A percentile compares a stretch with the other conserved stretches of the same genome.
Evolutionary conservation across 1,284 basidiomycete genomes (phyloP).

Genomic region (Phenoliferia sp.): DNA sequence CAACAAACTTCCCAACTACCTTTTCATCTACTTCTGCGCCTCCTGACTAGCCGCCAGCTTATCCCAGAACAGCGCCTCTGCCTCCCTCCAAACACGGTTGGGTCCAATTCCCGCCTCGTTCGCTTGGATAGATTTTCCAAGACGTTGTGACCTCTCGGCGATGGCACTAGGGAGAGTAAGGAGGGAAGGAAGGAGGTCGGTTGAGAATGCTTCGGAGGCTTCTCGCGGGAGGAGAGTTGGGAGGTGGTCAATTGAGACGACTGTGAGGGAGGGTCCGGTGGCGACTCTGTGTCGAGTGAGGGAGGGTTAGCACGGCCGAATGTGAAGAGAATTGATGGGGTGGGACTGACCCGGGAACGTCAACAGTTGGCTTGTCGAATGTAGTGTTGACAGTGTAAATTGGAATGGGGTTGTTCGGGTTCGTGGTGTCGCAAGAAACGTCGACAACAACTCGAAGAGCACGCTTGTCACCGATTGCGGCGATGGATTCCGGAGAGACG

Average conservation of each 20-base stretch:
- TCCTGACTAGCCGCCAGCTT: conserved; percentile 53
- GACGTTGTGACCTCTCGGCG: conserved; percentile 13
- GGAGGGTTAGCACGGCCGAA: background rate
- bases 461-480: conserved; percentile 62
- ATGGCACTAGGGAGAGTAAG: conserved; percentile 56
- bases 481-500: conserved; percentile 69
- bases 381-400: conserved; percentile 95
- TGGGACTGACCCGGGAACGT: conserved; percentile 51
- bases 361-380: conserved; percentile 87
- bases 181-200: conserved; percentile 81
- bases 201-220: conserved; percentile 92
- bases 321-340: background rate
- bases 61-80: conserved; percentile 75
- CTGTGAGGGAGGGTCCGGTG: conserved; percentile 59
- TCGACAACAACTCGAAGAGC: conserved; percentile 84
- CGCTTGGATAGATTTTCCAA: conserved; percentile 19
- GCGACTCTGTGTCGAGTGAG: conserved; percentile 49
- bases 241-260: conserved; percentile 96
- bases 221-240: conserved; percentile 94
- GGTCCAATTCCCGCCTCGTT: conserved; percentile 37
- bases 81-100: conserved; percentile 82
- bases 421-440: conserved; percentile 98
- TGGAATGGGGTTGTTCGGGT: conserved; percentile 97
- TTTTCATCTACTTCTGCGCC: background rate
- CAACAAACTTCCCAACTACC: background rate